Evolutionary conservation across 1,139 yeast species (phyloP).

Genomic region (Suhomyces chickasaworum): DNA sequence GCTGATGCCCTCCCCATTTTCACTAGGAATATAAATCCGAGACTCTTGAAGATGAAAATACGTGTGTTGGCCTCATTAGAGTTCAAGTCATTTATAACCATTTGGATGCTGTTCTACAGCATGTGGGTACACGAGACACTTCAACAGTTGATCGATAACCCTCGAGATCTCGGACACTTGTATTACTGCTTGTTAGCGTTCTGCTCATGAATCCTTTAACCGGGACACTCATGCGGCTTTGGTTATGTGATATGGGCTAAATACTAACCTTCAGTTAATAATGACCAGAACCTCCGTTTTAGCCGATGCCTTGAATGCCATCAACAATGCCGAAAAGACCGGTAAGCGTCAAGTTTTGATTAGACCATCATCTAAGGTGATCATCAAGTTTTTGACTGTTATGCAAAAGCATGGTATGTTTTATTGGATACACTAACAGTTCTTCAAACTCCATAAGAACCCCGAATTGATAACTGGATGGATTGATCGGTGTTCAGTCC

Average conservation of each 20-base stretch:
- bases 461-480: conserved; percentile 98
- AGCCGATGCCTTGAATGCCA: conserved; percentile 98
- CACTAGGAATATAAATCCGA: conserved; percentile 10
- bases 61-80: conserved; percentile 4
- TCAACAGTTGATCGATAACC: conserved; percentile 21
- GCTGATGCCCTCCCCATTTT: conserved; percentile 3
- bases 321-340: conserved; percentile 99
- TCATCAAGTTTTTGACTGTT: conserved; percentile 93
- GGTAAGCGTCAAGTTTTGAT: conserved; percentile 99
- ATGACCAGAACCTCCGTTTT: conserved; percentile 99
- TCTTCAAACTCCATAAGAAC: conserved; percentile 14
- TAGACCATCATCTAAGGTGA: conserved; percentile 99
- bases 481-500: conserved; percentile 85
- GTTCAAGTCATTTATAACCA: conserved; percentile 6
- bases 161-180: conserved; percentile 37
- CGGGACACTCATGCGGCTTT: conserved; percentile 45
- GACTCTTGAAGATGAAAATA: conserved; percentile 12
- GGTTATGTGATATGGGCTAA: conserved; percentile 12
- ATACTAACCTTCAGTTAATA: conserved; percentile 30
- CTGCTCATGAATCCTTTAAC: conserved; percentile 39
- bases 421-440: conserved; percentile 1
- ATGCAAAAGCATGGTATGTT: conserved; percentile 86
- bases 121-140: conserved; percentile 13
- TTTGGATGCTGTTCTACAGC: conserved; percentile 11
- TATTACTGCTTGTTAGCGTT: conserved; percentile 7